Percentiles rank a stretch among this genome's conserved stretches.
Evolutionary conservation across 2,329 filamentous ascomycete species (phyloP).

Genomic region (Talaromyces sp.): DNA sequence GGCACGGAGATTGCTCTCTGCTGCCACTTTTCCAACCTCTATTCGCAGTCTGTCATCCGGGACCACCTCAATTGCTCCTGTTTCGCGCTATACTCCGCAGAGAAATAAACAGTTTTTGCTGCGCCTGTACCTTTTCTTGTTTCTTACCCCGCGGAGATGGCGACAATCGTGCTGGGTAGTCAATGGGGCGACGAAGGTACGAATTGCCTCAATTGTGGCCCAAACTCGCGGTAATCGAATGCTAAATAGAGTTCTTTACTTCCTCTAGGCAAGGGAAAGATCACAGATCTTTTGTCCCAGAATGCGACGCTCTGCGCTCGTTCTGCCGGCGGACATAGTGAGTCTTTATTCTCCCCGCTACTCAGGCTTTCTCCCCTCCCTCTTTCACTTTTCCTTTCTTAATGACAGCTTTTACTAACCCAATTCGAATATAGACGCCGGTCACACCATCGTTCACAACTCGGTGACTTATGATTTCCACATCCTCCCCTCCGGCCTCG

Average conservation of each 20-base stretch:
- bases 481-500: slow-evolving; percentile 42
- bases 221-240: not conserved
- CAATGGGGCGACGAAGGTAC: slow-evolving; percentile 46
- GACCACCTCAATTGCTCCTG: too few species aligned
- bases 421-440: slow-evolving; percentile 28
- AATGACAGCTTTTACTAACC: not conserved
- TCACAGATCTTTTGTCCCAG: slow-evolving; percentile 43
- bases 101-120: not conserved
- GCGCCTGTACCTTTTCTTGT: not conserved
- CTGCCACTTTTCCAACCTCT: too few species aligned
- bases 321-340: slow-evolving; percentile 43
- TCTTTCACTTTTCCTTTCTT: not conserved
- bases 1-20: not conserved
- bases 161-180: slow-evolving; percentile 41
- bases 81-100: too few species aligned
- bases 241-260: not conserved
- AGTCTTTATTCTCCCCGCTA: slow-evolving; percentile 13
- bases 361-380: too few species aligned
- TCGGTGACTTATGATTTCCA: slow-evolving; percentile 45
- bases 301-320: slow-evolving; percentile 40
- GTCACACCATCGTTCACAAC: slow-evolving; percentile 44
- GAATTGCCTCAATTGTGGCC: slow-evolving; percentile 5
- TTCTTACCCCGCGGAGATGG: slow-evolving; percentile 17
- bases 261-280: slow-evolving; percentile 40
- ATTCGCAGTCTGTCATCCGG: too few species aligned